phyloP scores from a whole-genome alignment of 371 early-diverging fungal species.

The Paramicrosporidium saccamoebae region DNA sequence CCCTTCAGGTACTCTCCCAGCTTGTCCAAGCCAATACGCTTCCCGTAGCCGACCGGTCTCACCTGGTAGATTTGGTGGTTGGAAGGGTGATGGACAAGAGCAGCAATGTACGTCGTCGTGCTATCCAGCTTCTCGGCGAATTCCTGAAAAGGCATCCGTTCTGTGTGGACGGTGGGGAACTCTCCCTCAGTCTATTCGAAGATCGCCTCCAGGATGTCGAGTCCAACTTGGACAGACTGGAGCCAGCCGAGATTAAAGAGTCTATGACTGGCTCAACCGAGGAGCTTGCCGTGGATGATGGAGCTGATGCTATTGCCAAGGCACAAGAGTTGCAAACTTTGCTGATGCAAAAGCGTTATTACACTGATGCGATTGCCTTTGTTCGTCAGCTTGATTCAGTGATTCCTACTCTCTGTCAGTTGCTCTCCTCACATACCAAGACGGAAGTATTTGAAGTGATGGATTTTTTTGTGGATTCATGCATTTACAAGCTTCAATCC shows the following conservation, averaged over 20 bases:
- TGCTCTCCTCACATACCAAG: conserved; percentile 54
- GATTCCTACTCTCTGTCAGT: conserved; percentile 31
- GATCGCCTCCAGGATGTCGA: conserved; percentile 15
- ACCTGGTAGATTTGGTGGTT: conserved; percentile 21
- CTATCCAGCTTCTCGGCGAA: conserved; percentile 36
- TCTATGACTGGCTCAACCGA: conserved; percentile 3
- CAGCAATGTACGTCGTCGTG: conserved; percentile 47
- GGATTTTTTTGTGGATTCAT: conserved; percentile 55
- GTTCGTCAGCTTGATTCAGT: conserved; percentile 29
- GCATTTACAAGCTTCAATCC: conserved; percentile 37
- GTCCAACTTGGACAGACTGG: conserved; percentile 11
- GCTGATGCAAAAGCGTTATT: conserved; percentile 28
- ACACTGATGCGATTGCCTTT: conserved; percentile 50
- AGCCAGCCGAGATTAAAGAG: conserved; percentile 1
- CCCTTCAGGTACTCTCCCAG: conserved; percentile 43
- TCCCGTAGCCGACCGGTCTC: conserved; percentile 45
- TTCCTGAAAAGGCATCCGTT: conserved; percentile 61
- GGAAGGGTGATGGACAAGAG: conserved; percentile 64
- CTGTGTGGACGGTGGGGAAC: conserved; percentile 43
- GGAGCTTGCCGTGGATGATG: conserved; percentile 3
- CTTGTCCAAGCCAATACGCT: conserved; percentile 33
- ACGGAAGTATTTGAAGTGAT: conserved; percentile 72
- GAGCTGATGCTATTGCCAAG: conserved; percentile 2
- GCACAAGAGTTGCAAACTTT: conserved; percentile 12
- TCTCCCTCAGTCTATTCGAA: conserved; percentile 25